phyloP scores from a whole-genome alignment of 306 rosid species.

The Amphicarpaea edgeworthii region DNA sequence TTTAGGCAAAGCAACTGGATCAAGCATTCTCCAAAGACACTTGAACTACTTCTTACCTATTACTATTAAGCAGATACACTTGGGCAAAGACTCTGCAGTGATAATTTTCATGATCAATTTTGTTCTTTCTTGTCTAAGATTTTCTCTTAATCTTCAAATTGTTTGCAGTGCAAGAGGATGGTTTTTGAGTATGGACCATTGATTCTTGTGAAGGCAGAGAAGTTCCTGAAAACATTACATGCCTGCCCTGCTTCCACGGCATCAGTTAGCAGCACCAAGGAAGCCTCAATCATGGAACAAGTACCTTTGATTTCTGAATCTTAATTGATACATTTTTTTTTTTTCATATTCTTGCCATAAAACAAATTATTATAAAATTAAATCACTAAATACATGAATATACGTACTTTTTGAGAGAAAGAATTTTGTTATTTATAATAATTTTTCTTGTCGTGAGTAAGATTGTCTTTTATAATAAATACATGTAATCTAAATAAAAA shows the following conservation, averaged over 20 bases:
- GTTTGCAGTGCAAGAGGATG: slow-evolving; percentile 82
- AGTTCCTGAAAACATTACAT: slow-evolving; percentile 71
- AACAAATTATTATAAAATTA: too few species aligned
- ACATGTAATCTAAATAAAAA: too few species aligned
- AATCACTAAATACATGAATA: too few species aligned
- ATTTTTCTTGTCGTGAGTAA: too few species aligned
- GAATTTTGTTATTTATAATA: too few species aligned
- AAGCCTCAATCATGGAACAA: slow-evolving; percentile 42
- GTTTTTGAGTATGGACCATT: slow-evolving; percentile 85
- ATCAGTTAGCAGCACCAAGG: slow-evolving; percentile 12
- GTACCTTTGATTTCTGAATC: slow-evolving; percentile 51
- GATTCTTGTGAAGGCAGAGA: slow-evolving; percentile 70
- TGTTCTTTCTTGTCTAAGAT: background rate
- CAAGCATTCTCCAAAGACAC: background rate
- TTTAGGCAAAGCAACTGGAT: background rate
- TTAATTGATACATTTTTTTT: too few species aligned
- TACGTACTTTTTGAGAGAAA: too few species aligned
- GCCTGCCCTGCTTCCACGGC: slow-evolving; percentile 59
- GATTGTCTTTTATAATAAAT: too few species aligned
- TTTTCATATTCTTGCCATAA: too few species aligned
- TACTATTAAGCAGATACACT: background rate
- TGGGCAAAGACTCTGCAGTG: background rate
- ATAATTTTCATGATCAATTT: background rate
- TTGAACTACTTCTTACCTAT: background rate
- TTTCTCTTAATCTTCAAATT: background rate